These are phyloP conservation scores for Solanum okadae DNA, from an alignment of 257 asterid species.

Conservation along the genomic window DNA sequence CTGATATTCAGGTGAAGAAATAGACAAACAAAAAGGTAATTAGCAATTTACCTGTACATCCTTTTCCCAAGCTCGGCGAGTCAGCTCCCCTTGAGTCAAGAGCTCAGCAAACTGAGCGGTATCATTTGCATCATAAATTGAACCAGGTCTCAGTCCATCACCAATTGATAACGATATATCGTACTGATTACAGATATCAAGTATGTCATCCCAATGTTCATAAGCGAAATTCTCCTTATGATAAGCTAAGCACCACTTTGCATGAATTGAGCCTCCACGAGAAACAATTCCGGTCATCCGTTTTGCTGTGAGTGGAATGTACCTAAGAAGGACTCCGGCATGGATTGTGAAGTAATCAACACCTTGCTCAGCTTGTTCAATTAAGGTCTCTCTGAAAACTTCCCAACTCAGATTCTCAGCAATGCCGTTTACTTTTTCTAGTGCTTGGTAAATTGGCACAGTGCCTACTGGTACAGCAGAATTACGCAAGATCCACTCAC, in stretches of 20 bases:
- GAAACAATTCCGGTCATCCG: conserved; percentile 94
- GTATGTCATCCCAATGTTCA: conserved; percentile 95
- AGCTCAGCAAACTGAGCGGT: conserved; percentile 94
- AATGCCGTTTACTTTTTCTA: conserved; percentile 82
- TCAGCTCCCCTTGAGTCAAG: conserved; percentile 88
- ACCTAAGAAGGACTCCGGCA: conserved; percentile 88
- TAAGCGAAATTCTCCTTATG: conserved; percentile 93
- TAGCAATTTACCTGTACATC: conserved; percentile 69
- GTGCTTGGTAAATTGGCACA: conserved; percentile 91
- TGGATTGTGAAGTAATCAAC: conserved; percentile 95
- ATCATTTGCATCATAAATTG: conserved; percentile 92
- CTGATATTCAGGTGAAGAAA: background rate
- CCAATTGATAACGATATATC: conserved; percentile 89
- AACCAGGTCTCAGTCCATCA: conserved; percentile 95
- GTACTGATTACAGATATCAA: conserved; percentile 86
- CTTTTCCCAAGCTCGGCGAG: conserved; percentile 92
- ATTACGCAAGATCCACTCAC: conserved; percentile 98
- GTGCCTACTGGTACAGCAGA: conserved; percentile 95
- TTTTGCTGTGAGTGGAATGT: conserved; percentile 86
- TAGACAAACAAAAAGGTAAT: background rate
- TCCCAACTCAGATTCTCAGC: conserved; percentile 95
- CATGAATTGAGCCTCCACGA: conserved; percentile 96
- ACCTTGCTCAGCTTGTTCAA: conserved; percentile 98
- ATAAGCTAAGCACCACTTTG: conserved; percentile 95
- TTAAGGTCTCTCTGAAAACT: conserved; percentile 75